Conservation (phyloP, 2,329 filamentous ascomycete species). For the Cercospora janseana region DNA sequence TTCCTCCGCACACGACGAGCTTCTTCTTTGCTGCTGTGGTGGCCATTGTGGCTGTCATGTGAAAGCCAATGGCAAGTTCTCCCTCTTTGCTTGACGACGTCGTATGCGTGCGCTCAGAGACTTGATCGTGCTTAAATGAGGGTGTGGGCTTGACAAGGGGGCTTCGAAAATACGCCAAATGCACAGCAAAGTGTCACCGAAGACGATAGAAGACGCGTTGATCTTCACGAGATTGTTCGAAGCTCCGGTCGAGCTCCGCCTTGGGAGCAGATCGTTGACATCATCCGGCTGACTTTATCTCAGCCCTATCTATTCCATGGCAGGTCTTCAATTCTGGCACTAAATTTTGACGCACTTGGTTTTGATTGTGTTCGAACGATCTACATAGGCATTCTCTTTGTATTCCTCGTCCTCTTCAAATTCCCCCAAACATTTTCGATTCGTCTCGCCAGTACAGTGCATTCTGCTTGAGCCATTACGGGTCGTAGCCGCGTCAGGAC, state of each 20-base stretch:
- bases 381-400: too few species aligned
- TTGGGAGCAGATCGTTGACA: conserved; percentile 6
- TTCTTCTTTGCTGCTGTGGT: conserved; percentile 57
- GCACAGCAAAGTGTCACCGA: background rate
- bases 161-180: too few species aligned
- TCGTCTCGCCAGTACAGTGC: too few species aligned
- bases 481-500: too few species aligned
- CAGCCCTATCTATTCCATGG: background rate
- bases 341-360: background rate
- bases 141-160: background rate
- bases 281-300: background rate
- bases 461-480: too few species aligned
- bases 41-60: conserved; percentile 15
- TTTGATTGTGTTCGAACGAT: too few species aligned
- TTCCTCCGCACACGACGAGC: conserved; percentile 88
- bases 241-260: conserved; percentile 1
- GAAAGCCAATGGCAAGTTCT: background rate
- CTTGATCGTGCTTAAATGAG: background rate
- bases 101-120: background rate
- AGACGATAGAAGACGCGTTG: background rate
- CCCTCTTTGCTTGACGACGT: background rate
- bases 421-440: too few species aligned
- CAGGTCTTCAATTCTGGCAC: too few species aligned
- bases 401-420: too few species aligned
- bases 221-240: conserved; percentile 2